Evolutionary conservation across 805 yeast genomes (phyloP).

Genomic region (Sugiyamaella valdiviana): DNA sequence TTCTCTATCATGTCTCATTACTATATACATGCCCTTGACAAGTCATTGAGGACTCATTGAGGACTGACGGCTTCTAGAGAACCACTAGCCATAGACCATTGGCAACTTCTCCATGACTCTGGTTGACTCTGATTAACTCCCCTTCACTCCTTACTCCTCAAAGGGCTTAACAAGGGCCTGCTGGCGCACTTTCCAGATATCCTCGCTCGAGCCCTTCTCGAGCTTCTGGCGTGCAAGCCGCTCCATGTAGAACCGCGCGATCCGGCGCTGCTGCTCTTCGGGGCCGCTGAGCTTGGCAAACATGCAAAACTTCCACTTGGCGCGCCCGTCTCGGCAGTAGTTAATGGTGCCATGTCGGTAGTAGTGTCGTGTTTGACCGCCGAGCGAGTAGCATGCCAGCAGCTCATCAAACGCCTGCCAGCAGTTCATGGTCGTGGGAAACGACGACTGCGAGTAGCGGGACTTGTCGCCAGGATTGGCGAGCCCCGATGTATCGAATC

Average conservation of each 20-base stretch:
- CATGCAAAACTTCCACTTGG: conserved; percentile 76
- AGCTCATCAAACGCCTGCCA: conserved; percentile 83
- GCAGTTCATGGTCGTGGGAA: conserved; percentile 54
- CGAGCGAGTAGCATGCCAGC: conserved; percentile 78
- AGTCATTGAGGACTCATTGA: too few relatives aligned
- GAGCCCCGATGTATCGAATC: background rate
- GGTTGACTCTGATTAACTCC: too few relatives aligned
- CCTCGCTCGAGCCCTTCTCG: conserved; percentile 70
- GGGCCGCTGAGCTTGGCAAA: conserved; percentile 51
- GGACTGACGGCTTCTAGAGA: too few relatives aligned
- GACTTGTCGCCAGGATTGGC: background rate
- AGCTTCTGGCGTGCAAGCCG: conserved; percentile 52
- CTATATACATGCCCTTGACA: too few relatives aligned
- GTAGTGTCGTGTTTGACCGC: conserved; percentile 80
- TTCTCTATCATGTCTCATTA: too few relatives aligned
- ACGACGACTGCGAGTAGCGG: conserved; percentile 17
- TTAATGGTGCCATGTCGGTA: conserved; percentile 78
- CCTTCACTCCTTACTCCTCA: too few relatives aligned
- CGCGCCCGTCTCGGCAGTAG: conserved; percentile 61
- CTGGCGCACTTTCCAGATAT: conserved; percentile 62
- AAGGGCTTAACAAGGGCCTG: conserved; percentile 37
- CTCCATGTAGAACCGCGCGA: conserved; percentile 67
- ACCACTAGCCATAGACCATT: too few relatives aligned
- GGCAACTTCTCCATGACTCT: too few relatives aligned
- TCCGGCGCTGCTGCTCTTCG: conserved; percentile 41